A percentile compares a stretch with the other conserved stretches of the same genome.
Evolutionary conservation across 805 yeast species (phyloP).

Genomic region (Wickerhamomyces bovis): DNA sequence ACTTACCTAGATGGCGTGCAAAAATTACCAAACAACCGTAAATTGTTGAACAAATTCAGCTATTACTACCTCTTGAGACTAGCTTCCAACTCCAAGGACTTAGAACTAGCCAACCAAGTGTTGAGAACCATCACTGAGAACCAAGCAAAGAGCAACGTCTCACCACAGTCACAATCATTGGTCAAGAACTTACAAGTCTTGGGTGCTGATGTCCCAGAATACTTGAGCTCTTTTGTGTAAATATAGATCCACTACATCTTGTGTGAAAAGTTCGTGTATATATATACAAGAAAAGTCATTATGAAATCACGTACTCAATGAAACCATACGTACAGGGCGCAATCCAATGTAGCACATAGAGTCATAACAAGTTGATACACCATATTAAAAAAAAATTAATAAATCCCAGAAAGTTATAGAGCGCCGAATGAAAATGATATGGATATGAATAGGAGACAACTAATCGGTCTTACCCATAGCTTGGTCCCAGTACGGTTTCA

Average conservation of each 20-base stretch:
- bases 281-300: neutral
- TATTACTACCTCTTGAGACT: slow-evolving; percentile 16
- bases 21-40: neutral
- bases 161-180: slow-evolving; percentile 4
- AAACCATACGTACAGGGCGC: neutral
- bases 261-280: neutral
- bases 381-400: neutral
- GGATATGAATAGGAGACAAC: neutral
- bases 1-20: slow-evolving; percentile 12
- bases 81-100: slow-evolving; percentile 13
- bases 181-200: slow-evolving; percentile 6
- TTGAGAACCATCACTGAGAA: slow-evolving; percentile 9
- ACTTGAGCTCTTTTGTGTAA: slow-evolving; percentile 8
- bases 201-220: slow-evolving; percentile 15
- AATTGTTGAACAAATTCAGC: slow-evolving; percentile 13
- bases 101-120: slow-evolving; percentile 16
- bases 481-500: slow-evolving; percentile 57
- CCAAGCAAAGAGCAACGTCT: slow-evolving; percentile 1
- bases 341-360: neutral
- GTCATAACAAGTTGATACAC: neutral
- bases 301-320: neutral
- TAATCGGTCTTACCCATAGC: slow-evolving; percentile 42
- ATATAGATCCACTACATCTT: slow-evolving; percentile 1
- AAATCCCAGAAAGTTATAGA: neutral
- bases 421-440: neutral